These are phyloP conservation scores for Drechslerella dactyloides DNA, from an alignment of 2,329 filamentous ascomycete species.

Conservation along the genomic window DNA sequence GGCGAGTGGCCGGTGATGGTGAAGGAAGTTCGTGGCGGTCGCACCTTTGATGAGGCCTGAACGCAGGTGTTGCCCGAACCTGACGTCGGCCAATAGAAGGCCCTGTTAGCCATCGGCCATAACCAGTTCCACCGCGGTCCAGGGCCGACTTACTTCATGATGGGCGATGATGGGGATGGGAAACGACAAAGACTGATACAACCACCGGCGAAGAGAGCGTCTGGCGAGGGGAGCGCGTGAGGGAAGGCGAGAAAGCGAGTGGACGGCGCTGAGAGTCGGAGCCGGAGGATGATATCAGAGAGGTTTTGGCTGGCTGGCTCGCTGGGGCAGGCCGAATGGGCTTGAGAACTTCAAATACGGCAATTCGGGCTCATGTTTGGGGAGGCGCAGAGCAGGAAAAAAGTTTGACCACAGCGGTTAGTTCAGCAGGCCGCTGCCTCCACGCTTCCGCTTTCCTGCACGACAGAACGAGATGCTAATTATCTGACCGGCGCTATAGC, in stretches of 20 bases:
- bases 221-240: neutral
- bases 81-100: slow-evolving; percentile 55
- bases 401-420: slow-evolving; percentile 12
- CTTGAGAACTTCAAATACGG: neutral
- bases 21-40: slow-evolving; percentile 1
- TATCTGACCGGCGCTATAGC: neutral
- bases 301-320: neutral
- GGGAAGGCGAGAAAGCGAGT: slow-evolving; percentile 5
- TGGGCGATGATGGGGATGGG: slow-evolving; percentile 6
- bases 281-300: neutral
- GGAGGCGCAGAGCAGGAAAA: slow-evolving; percentile 40
- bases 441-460: slow-evolving; percentile 17
- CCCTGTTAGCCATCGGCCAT: slow-evolving; percentile 29
- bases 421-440: slow-evolving; percentile 1
- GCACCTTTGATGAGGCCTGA: slow-evolving; percentile 81
- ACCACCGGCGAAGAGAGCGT: neutral
- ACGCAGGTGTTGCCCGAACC: slow-evolving; percentile 95
- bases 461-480: slow-evolving; percentile 8
- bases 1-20: neutral
- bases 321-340: neutral
- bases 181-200: neutral
- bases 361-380: slow-evolving; percentile 17
- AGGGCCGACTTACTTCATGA: slow-evolving; percentile 37
- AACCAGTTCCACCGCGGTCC: neutral
- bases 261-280: slow-evolving; percentile 4